Conservation (phyloP, 495 filamentous ascomycete genomes). For the Penicillium malachiteum region DNA sequence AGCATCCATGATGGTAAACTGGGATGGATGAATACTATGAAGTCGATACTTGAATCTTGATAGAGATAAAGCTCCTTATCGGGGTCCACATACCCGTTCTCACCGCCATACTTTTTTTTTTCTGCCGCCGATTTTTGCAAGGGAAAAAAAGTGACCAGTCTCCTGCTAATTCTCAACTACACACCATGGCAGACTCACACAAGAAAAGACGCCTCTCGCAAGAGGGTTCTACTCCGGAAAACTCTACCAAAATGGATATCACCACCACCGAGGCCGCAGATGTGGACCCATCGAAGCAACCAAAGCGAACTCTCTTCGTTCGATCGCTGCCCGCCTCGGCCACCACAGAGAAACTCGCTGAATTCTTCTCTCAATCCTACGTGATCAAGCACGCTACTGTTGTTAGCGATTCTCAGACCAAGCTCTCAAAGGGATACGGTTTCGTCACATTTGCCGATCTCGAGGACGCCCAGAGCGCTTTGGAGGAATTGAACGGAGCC, state of each 20-base stretch:
- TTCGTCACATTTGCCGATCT: constrained; percentile 96
- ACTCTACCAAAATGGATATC: constrained; percentile 21
- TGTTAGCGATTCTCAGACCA: constrained; percentile 76
- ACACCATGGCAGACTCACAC: constrained; percentile 34
- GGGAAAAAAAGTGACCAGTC: constrained; percentile 19
- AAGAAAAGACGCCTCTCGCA: constrained; percentile 36
- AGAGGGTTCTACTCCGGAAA: constrained; percentile 13
- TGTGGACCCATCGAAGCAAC: constrained; percentile 28
- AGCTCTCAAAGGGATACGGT: constrained; percentile 85
- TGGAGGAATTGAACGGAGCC: constrained; percentile 72
- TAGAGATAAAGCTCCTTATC: constrained; percentile 25
- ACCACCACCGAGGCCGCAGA: constrained; percentile 21
- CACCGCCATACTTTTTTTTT: constrained; percentile 36
- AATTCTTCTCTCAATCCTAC: constrained; percentile 89
- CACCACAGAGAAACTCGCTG: constrained; percentile 79
- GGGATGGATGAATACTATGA: background rate
- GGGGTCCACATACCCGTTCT: constrained; percentile 6
- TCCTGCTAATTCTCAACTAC: constrained; percentile 11
- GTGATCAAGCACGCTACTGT: constrained; percentile 92
- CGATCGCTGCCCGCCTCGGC: constrained; percentile 73
- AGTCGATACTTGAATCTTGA: constrained; percentile 7
- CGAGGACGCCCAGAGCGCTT: constrained; percentile 80
- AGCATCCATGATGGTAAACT: constrained; percentile 50
- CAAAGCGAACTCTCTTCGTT: constrained; percentile 78
- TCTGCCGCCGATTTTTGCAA: constrained; percentile 48